Base-by-base conservation (phyloP, 108 stramenopile species). In the Schizochytrium sp. region DNA sequence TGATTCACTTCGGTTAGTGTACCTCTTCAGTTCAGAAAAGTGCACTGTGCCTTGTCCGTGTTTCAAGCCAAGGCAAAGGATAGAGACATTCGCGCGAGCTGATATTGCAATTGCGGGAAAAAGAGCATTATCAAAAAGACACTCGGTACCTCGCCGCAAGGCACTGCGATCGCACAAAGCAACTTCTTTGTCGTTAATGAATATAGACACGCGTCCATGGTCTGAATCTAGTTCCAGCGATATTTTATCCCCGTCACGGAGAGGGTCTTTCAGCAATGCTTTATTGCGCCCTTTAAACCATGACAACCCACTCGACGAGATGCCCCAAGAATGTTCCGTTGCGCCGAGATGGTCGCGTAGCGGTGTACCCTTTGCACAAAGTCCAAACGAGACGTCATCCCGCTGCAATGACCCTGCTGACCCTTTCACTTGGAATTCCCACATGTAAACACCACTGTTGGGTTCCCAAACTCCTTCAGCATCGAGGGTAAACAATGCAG, bases 211-310 rank as follows among this genome's bases (percentile, higher is more conserved):
- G 64, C 40, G 12, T 44, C 44, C 44, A 44, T 7, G 8, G 28
- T 69, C 44, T 44, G 64, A 44, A 44, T 69, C 64, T 44, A 69
- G 64, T 69, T 69, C 64, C 19, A 69, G 64, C 7, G 64, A 38
- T 5, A 69, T 7, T 1, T 44, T 7, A 44, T 69, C 64, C 12
- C 28, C 28, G 2, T 69, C 64, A 8, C 44, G 64, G 5, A 69
- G 64, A 12, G 64, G 44, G 5, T 38, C 64, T 44, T 38, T 10
- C 10, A 69, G 15, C 12, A 69, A 5, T 44, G 12, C 12, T 44
- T 44, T 69, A 69, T 15, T 69, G 64, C 64, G 64, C 12, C 64
- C 64, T 44, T 69, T 69, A 44, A 28, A 69, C 64, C 64, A 69
- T 44, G 64, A 69, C 10, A 69, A 7, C 40, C 64, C 64, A 44